Evolutionary conservation across 441 rosid species (phyloP).

Genomic region (Dalechampia spathulata): DNA sequence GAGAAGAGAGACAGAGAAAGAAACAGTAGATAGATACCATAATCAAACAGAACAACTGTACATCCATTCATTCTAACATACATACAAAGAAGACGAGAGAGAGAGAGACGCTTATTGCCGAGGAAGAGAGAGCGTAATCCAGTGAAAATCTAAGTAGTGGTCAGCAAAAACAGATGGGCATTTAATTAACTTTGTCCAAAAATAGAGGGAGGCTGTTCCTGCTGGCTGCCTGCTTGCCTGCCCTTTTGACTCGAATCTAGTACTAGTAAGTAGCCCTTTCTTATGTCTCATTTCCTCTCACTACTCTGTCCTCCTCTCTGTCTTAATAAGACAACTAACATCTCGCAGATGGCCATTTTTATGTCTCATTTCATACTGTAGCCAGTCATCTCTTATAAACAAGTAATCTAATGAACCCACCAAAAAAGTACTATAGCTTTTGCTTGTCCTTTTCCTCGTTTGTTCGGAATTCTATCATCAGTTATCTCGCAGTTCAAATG

Average conservation of each 20-base stretch:
- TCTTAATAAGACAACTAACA: too few relatives aligned
- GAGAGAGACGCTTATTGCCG: slow-evolving; percentile 4
- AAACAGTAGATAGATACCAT: neutral
- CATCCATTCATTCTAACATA: too few relatives aligned
- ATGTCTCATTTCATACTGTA: neutral
- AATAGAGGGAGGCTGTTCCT: slow-evolving; percentile 8
- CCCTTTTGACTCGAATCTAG: slow-evolving; percentile 12
- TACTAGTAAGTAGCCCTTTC: neutral
- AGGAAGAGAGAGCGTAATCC: slow-evolving; percentile 5
- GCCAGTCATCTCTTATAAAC: neutral
- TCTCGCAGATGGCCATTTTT: too few relatives aligned
- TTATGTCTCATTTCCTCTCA: neutral
- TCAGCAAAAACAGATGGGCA: slow-evolving; percentile 5
- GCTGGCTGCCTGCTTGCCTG: neutral
- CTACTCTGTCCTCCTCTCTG: too few relatives aligned
- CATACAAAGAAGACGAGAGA: neutral
- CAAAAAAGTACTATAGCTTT: neutral
- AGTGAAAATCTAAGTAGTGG: slow-evolving; percentile 6
- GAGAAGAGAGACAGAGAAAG: neutral
- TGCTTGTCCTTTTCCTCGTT: too few relatives aligned
- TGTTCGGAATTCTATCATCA: neutral
- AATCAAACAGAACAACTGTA: neutral
- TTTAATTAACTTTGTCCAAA: neutral
- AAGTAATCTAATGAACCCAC: neutral
- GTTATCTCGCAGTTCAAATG: neutral